phyloP scores from a whole-genome alignment of 1,284 basidiomycete genomes.

The Neolentinus lepideus region DNA sequence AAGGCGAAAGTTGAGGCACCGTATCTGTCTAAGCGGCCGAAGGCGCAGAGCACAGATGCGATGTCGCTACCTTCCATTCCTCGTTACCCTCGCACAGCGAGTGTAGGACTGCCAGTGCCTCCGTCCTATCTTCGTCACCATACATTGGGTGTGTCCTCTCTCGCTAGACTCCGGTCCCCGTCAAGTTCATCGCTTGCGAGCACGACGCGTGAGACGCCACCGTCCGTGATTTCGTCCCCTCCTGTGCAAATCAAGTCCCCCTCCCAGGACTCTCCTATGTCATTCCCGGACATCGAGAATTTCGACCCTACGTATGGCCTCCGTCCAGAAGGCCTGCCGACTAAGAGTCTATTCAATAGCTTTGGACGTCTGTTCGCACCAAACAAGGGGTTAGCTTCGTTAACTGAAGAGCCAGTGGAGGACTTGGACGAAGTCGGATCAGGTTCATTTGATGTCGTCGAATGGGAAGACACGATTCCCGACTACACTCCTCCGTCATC shows the following conservation, averaged over 20 bases:
- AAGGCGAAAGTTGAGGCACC: slow-evolving; percentile 81
- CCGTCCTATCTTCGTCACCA: slow-evolving; percentile 5
- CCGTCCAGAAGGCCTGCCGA: slow-evolving; percentile 83
- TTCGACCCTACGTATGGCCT: slow-evolving; percentile 98
- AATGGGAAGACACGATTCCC: slow-evolving; percentile 55
- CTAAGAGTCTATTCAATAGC: slow-evolving; percentile 61
- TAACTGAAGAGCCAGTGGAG: slow-evolving; percentile 60
- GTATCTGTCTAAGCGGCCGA: slow-evolving; percentile 48
- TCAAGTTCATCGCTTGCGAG: slow-evolving; percentile 4
- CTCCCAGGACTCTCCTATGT: slow-evolving; percentile 34
- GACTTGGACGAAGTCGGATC: slow-evolving; percentile 35
- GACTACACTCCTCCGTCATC: slow-evolving; percentile 27
- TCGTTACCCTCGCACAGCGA: slow-evolving; percentile 18
- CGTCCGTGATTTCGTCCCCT: slow-evolving; percentile 9
- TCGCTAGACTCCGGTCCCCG: neutral
- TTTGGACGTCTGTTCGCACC: slow-evolving; percentile 68
- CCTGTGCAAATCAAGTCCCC: slow-evolving; percentile 16
- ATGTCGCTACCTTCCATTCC: slow-evolving; percentile 23
- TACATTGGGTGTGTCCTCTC: neutral
- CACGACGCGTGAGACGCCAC: slow-evolving; percentile 9
- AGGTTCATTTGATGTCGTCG: slow-evolving; percentile 53
- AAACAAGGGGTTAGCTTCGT: slow-evolving; percentile 68
- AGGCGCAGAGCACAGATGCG: slow-evolving; percentile 19
- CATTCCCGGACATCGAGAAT: slow-evolving; percentile 80
- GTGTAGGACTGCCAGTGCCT: slow-evolving; percentile 6